phyloP scores from a whole-genome alignment of 2,329 filamentous ascomycete species.

The Aspergillus sp. region DNA sequence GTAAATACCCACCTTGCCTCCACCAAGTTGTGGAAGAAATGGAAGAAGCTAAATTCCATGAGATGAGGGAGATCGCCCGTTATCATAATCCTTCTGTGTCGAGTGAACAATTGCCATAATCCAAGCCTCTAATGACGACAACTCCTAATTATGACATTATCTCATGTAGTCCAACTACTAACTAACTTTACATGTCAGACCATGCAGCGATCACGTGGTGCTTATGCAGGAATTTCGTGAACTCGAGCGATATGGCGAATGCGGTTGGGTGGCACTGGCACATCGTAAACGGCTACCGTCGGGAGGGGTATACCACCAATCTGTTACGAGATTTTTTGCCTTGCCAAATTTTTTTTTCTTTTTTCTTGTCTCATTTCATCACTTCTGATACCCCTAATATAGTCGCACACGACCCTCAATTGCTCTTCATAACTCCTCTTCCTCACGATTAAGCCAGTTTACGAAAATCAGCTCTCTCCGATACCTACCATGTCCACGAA shows the following conservation, averaged over 20 bases:
- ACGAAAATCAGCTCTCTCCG: neutral
- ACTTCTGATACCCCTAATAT: constrained; percentile 1
- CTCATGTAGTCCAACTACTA: no score
- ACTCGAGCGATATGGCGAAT: neutral
- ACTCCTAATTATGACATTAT: no score
- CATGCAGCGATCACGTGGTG: neutral
- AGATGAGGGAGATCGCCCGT: neutral
- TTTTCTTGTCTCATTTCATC: neutral
- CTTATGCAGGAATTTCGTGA: neutral
- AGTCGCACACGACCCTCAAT: neutral
- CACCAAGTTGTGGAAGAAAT: neutral
- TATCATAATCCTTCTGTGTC: neutral
- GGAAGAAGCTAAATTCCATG: neutral
- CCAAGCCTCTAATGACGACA: neutral
- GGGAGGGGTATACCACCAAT: constrained; percentile 21
- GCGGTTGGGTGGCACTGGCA: neutral
- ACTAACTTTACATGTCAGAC: neutral
- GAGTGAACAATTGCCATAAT: neutral
- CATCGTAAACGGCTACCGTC: constrained; percentile 4
- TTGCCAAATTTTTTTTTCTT: neutral
- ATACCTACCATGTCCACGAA: constrained; percentile 47
- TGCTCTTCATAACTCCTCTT: neutral
- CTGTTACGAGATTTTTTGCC: constrained; percentile 21
- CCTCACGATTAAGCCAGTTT: neutral
- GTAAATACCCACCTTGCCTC: neutral